Conservation (phyloP, 768 basidiomycete genomes). For the Russula ochroleuca region DNA sequence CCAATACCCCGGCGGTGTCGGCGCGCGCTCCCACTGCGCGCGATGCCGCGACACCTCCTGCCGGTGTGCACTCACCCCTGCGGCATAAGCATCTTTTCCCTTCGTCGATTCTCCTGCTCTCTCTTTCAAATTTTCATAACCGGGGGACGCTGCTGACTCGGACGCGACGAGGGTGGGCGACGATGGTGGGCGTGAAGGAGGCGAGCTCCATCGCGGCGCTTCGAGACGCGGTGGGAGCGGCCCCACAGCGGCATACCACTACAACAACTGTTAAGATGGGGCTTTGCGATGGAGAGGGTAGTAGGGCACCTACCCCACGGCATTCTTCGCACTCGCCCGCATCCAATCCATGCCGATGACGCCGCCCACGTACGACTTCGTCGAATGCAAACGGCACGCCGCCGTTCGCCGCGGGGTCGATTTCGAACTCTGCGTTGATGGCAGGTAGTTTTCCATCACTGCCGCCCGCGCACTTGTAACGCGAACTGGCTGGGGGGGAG, state of each 20-base stretch:
- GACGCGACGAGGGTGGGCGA: conserved; percentile 5
- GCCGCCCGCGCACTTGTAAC: neutral
- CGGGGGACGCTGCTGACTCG: neutral
- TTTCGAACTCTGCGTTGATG: conserved; percentile 44
- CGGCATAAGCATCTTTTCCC: conserved; percentile 21
- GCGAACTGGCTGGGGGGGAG: neutral
- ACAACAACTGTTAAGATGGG: neutral
- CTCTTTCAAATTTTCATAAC: conserved; percentile 5
- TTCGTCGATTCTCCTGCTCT: neutral
- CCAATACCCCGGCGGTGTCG: conserved; percentile 87
- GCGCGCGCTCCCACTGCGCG: conserved; percentile 61
- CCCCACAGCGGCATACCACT: conserved; percentile 81
- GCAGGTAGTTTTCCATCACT: neutral
- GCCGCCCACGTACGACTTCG: conserved; percentile 66
- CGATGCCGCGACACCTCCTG: conserved; percentile 69
- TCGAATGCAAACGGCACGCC: conserved; percentile 69
- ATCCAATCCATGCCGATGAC: conserved; percentile 59
- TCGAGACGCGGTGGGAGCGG: conserved; percentile 62
- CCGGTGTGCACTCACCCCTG: conserved; percentile 51
- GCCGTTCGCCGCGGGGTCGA: conserved; percentile 60
- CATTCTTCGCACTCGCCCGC: conserved; percentile 83
- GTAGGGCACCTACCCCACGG: conserved; percentile 50
- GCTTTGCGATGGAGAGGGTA: neutral
- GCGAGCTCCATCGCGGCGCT: conserved; percentile 73
- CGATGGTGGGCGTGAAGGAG: conserved; percentile 38